Base-by-base conservation (phyloP, 371 early-diverging fungal genomes). In the Conidiobolus incongruus region DNA sequence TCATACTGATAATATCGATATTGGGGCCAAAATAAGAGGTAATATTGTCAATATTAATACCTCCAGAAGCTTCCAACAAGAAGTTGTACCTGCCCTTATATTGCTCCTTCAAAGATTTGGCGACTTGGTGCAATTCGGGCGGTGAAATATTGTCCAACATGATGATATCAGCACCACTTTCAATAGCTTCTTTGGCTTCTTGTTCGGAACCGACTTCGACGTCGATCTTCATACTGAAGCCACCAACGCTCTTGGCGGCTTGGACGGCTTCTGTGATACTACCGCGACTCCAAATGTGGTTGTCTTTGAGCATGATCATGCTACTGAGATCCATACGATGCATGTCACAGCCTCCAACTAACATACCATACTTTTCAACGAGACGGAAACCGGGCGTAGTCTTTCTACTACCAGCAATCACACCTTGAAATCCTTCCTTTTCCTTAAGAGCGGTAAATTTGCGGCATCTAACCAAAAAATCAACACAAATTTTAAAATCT, bases 241-340 rank as follows among this genome's bases (percentile, higher is more conserved):
- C 94, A 42, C 84, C 81, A 0, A 77, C 85, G 13, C 54, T 46
- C 30, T 83, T 70, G 0, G 93, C 94, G 34, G 67, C 59, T 39
- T 72, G 44, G 3, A 93, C 85, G 12, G 97, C 92, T 17, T 65
- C 60, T 13, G 89, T 85, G 50, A 96, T 94, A 0, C 90, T 90
- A 72, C 78, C 80, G 37, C 81, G 75, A 39, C 83, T 77, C 91
- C 92, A 91, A 43, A 96, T 78, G 49, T 96, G 96, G 59, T 96
- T 94, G 59, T 96, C 97, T 61, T 96, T 96, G 41, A 96, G 73
- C 97, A 96, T 96, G 45, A 96, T 81, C 92, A 94, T 91, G 23
- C 83, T 72, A 2, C 90, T 89, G 35, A 96, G 68, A 59, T 93
- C 92, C 77, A 84, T 77, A 40, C 97, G 87, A 56, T 96, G 97